These are phyloP conservation scores for Cercospora brassicicola DNA, from an alignment of 2,329 filamentous ascomycete genomes.

Conservation along the genomic window DNA sequence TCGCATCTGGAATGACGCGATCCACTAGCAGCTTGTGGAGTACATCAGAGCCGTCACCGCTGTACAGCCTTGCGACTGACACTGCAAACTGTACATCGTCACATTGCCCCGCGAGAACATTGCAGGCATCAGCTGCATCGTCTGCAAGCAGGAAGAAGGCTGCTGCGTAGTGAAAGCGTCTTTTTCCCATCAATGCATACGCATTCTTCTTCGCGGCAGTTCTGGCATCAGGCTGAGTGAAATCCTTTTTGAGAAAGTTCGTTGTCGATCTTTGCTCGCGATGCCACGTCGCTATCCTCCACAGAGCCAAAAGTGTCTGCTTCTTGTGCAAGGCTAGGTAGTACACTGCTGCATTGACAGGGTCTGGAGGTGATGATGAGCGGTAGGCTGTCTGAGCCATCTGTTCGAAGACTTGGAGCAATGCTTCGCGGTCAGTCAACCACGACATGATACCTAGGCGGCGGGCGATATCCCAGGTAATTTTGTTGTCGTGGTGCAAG, in stretches of 20 bases:
- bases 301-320: conserved; percentile 81
- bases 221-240: conserved; percentile 80
- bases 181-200: conserved; percentile 87
- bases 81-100: conserved; percentile 88
- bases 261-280: conserved; percentile 80
- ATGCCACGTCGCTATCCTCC: conserved; percentile 91
- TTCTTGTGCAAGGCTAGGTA: conserved; percentile 91
- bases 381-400: conserved; percentile 93
- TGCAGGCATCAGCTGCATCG: conserved; percentile 78
- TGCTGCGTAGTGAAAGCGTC: conserved; percentile 90
- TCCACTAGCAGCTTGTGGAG: conserved; percentile 74
- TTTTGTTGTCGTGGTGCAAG: conserved; percentile 72
- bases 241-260: conserved; percentile 83
- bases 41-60: conserved; percentile 76
- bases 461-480: conserved; percentile 81
- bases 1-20: conserved; percentile 73
- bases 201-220: conserved; percentile 93
- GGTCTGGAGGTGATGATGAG: conserved; percentile 81
- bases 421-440: conserved; percentile 72
- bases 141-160: conserved; percentile 93
- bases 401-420: conserved; percentile 84
- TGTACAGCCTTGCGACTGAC: conserved; percentile 81
- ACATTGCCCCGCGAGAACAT: conserved; percentile 81
- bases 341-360: conserved; percentile 84
- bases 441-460: conserved; percentile 94